Evolutionary conservation across 345 rosid species (phyloP).

Genomic region (Eutrema heterophyllum): DNA sequence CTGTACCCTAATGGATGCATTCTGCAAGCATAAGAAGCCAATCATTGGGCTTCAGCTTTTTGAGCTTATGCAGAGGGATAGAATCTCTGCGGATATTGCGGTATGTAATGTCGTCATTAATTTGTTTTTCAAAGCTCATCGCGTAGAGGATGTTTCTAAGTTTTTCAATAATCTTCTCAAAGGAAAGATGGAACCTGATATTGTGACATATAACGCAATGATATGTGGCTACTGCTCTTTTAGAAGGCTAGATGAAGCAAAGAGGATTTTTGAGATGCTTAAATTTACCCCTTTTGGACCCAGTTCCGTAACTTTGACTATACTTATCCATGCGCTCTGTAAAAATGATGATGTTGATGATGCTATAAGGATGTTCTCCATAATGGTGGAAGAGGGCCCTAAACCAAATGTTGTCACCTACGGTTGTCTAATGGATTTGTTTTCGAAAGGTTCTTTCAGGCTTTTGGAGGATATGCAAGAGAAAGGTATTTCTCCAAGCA

Average conservation of each 20-base stretch:
- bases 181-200: constrained; percentile 40
- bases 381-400: constrained; percentile 37
- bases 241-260: constrained; percentile 39
- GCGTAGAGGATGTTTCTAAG: constrained; percentile 23
- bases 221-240: constrained; percentile 43
- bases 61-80: constrained; percentile 38
- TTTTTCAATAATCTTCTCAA: constrained; percentile 29
- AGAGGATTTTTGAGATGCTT: constrained; percentile 33
- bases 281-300: constrained; percentile 28
- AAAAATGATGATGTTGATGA: constrained; percentile 43
- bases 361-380: constrained; percentile 36
- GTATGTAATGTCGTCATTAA: constrained; percentile 43
- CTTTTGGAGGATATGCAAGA: constrained; percentile 46
- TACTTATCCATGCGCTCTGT: constrained; percentile 44
- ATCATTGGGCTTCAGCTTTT: constrained; percentile 36
- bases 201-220: constrained; percentile 49
- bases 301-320: constrained; percentile 41
- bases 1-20: constrained; percentile 45
- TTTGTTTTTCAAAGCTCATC: constrained; percentile 27
- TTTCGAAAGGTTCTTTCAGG: constrained; percentile 40
- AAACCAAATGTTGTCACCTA: constrained; percentile 47
- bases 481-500: constrained; percentile 38
- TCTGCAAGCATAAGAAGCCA: constrained; percentile 37
- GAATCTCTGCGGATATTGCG: constrained; percentile 34
- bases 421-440: constrained; percentile 43